Percentiles rank a stretch among this genome's conserved stretches.
These are phyloP conservation scores for Skeletonema menzelii DNA, from an alignment of 108 stramenopile species.

Conservation along the genomic window DNA sequence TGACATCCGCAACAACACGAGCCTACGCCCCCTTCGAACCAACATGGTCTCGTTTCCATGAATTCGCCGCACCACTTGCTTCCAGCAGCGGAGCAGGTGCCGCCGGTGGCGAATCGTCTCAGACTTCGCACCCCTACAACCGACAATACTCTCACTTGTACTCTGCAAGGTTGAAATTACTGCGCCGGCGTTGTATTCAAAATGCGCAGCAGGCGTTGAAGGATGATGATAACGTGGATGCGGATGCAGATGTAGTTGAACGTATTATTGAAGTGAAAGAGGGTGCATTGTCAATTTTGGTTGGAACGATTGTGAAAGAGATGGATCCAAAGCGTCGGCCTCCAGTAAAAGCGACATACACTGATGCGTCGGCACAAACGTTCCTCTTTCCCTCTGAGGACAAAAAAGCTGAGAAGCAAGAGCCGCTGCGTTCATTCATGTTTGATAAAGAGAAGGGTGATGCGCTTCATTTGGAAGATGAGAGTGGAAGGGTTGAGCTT, in stretches of 20 bases:
- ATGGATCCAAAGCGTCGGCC: conserved; percentile 38
- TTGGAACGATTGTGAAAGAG: conserved; percentile 79
- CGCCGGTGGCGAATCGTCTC: conserved; percentile 8
- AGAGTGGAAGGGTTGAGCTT: conserved; percentile 76
- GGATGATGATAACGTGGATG: conserved; percentile 1
- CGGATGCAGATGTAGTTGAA: conserved; percentile 37
- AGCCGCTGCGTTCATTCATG: conserved; percentile 23
- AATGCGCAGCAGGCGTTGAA: conserved; percentile 16
- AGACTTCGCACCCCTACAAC: conserved; percentile 58
- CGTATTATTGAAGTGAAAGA: conserved; percentile 80
- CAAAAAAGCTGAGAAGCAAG: conserved; percentile 15
- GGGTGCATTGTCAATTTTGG: conserved; percentile 55
- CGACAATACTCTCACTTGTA: conserved; percentile 89
- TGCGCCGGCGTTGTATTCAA: conserved; percentile 58
- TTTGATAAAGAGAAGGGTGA: conserved; percentile 52
- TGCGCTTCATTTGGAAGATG: conserved; percentile 78
- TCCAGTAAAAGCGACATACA: conserved; percentile 6
- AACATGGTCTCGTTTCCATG: conserved; percentile 48
- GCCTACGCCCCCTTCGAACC: conserved; percentile 41
- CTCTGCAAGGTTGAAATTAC: conserved; percentile 57
- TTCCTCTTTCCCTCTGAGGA: conserved; percentile 27
- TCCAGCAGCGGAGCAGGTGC: conserved; percentile 32
- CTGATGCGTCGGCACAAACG: conserved; percentile 16
- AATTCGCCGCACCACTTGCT: conserved; percentile 24
- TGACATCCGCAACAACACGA: conserved; percentile 12